A percentile compares a stretch with the other conserved stretches of the same genome.
These are phyloP conservation scores for Dictyostelium gargantuum DNA, from an alignment of 208 protist species.

Conservation along the genomic window DNA sequence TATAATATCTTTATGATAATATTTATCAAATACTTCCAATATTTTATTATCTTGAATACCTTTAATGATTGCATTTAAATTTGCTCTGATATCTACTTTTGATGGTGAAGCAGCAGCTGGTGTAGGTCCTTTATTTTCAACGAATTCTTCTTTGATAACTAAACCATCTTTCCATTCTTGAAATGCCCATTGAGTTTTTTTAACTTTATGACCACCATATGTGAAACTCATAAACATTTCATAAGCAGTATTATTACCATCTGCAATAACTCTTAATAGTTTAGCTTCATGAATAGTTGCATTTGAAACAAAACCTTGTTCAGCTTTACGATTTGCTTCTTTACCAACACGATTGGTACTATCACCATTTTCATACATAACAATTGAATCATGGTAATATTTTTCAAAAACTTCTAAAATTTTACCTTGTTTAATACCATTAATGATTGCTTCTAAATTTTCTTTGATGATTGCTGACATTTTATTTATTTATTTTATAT, in stretches of 20 bases:
- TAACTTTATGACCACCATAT: background rate
- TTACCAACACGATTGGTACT: constrained; percentile 22
- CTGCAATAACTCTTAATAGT: background rate
- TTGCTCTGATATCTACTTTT: background rate
- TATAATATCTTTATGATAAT: constrained; percentile 1
- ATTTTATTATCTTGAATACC: constrained; percentile 36
- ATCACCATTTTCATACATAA: constrained; percentile 48
- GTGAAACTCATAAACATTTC: constrained; percentile 24
- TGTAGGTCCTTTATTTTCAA: background rate
- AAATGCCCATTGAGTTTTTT: constrained; percentile 45
- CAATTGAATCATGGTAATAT: constrained; percentile 15
- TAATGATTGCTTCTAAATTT: constrained; percentile 27
- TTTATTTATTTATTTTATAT: background rate
- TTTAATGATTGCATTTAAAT: constrained; percentile 13
- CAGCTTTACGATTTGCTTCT: background rate
- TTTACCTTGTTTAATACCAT: constrained; percentile 13
- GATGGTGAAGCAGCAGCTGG: background rate
- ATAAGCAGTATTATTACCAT: constrained; percentile 30
- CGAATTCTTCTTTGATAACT: constrained; percentile 14
- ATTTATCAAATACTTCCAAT: constrained; percentile 49
- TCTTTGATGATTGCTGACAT: background rate
- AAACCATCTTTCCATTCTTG: constrained; percentile 39
- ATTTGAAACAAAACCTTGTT: constrained; percentile 8
- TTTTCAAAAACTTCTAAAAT: constrained; percentile 55
- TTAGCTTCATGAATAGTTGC: constrained; percentile 47